These are phyloP conservation scores for Corymbia citriodora DNA, from an alignment of 441 rosid genomes.

Conservation along the genomic window DNA sequence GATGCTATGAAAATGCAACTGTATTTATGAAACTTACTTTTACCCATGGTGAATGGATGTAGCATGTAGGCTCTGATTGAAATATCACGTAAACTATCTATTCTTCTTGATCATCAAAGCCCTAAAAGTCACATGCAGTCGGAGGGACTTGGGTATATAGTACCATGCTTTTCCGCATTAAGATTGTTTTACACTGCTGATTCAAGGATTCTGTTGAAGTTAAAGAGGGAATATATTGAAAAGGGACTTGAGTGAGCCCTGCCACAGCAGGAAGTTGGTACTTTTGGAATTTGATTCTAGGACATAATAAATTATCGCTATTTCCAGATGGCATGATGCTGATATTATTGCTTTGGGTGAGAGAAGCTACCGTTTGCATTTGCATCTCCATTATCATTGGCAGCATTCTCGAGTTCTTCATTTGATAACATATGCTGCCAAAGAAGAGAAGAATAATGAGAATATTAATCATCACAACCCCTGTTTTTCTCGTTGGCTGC, in stretches of 20 bases:
- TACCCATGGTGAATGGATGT: background rate
- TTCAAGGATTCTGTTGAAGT: background rate
- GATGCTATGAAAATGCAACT: background rate
- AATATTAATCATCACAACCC: slow-evolving; percentile 18
- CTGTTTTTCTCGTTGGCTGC: slow-evolving; percentile 28
- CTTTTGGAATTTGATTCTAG: background rate
- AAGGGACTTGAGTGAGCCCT: background rate
- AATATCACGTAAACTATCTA: background rate
- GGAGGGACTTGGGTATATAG: background rate
- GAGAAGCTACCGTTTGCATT: slow-evolving; percentile 1
- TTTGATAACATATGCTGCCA: slow-evolving; percentile 6
- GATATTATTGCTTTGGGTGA: background rate
- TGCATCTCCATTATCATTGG: background rate
- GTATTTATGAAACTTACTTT: background rate
- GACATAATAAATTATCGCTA: background rate
- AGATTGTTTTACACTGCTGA: background rate
- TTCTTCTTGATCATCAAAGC: background rate
- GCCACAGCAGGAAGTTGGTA: background rate
- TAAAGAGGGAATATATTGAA: background rate
- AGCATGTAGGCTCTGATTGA: background rate
- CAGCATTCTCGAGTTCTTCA: background rate
- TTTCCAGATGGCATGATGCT: background rate
- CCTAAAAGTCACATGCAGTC: background rate
- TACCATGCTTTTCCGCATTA: background rate
- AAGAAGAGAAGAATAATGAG: background rate